A percentile compares a stretch with the other conserved stretches of the same genome.
These are phyloP conservation scores for Psilocybe subaeruginosa DNA, from an alignment of 768 basidiomycete species.

Conservation along the genomic window DNA sequence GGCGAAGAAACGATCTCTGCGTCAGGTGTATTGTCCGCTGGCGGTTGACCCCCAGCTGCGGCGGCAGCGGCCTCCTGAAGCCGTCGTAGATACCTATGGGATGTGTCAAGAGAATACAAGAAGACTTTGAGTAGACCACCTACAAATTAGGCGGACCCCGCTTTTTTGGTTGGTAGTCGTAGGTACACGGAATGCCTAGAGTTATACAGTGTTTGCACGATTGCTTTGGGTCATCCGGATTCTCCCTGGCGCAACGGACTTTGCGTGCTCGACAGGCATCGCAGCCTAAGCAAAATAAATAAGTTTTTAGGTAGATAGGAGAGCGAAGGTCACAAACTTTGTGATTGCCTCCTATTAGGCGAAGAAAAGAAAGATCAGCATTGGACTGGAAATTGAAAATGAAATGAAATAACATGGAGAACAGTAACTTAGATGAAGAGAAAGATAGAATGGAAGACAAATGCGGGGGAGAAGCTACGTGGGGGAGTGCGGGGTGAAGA, in stretches of 20 bases:
- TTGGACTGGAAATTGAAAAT: slow-evolving; percentile 21
- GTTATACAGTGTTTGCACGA: slow-evolving; percentile 88
- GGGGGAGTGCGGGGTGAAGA: slow-evolving; percentile 46
- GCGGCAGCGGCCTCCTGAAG: slow-evolving; percentile 79
- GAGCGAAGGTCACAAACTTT: slow-evolving; percentile 54
- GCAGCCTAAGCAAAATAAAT: slow-evolving; percentile 56
- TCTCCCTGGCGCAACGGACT: slow-evolving; percentile 82
- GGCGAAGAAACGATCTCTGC: slow-evolving; percentile 47
- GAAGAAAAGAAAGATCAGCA: slow-evolving; percentile 37
- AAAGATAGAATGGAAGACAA: slow-evolving; percentile 25
- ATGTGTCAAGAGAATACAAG: slow-evolving; percentile 9
- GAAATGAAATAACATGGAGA: slow-evolving; percentile 41
- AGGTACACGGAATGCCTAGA: slow-evolving; percentile 84
- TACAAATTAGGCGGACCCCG: slow-evolving; percentile 91
- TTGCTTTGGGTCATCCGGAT: slow-evolving; percentile 74
- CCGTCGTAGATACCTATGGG: slow-evolving; percentile 70
- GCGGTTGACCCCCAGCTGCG: slow-evolving; percentile 46
- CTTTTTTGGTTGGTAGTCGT: slow-evolving; percentile 94
- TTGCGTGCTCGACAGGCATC: slow-evolving; percentile 88
- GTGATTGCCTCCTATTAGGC: slow-evolving; percentile 73
- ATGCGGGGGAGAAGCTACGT: slow-evolving; percentile 32
- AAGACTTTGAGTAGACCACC: slow-evolving; percentile 5
- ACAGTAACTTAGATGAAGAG: slow-evolving; percentile 7
- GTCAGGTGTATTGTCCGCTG: slow-evolving; percentile 36
- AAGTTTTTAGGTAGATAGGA: slow-evolving; percentile 6